These are phyloP conservation scores for Lasiosphaeriaceae sp. DNA, from an alignment of 495 filamentous ascomycete species.

Conservation along the genomic window DNA sequence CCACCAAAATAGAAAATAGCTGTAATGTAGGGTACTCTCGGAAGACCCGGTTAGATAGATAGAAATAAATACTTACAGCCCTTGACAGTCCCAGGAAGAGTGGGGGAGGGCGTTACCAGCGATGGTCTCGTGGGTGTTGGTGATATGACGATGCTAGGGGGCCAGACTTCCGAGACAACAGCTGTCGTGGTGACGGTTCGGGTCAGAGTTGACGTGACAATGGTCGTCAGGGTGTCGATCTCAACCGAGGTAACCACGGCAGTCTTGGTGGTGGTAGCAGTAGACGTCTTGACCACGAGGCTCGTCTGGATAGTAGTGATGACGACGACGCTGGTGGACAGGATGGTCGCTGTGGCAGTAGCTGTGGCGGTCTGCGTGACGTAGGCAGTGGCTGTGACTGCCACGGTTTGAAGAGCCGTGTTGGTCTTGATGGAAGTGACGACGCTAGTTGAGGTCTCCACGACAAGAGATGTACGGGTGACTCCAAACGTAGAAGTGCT, in stretches of 20 bases:
- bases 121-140: not conserved
- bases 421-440: conserved; percentile 9
- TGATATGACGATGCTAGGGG: not conserved
- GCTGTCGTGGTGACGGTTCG: not conserved
- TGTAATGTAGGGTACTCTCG: no score
- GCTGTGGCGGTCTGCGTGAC: conserved; percentile 12
- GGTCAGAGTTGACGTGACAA: conserved; percentile 2
- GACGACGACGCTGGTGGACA: conserved; percentile 10
- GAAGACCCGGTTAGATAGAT: no score
- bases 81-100: not conserved
- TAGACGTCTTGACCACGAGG: conserved; percentile 3
- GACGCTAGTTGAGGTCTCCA: conserved; percentile 12
- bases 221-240: conserved; percentile 12
- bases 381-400: conserved; percentile 2
- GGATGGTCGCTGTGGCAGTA: conserved; percentile 5
- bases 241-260: conserved; percentile 8
- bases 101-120: not conserved
- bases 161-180: not conserved
- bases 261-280: conserved; percentile 12
- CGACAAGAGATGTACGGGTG: conserved; percentile 12
- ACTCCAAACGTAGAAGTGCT: conserved; percentile 1
- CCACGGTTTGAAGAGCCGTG: conserved; percentile 2
- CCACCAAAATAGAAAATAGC: no score
- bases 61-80: not conserved
- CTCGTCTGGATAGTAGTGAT: conserved; percentile 5